Conservation (phyloP, 2,329 filamentous ascomycete genomes). For the Beauveria rudraprayagi region DNA sequence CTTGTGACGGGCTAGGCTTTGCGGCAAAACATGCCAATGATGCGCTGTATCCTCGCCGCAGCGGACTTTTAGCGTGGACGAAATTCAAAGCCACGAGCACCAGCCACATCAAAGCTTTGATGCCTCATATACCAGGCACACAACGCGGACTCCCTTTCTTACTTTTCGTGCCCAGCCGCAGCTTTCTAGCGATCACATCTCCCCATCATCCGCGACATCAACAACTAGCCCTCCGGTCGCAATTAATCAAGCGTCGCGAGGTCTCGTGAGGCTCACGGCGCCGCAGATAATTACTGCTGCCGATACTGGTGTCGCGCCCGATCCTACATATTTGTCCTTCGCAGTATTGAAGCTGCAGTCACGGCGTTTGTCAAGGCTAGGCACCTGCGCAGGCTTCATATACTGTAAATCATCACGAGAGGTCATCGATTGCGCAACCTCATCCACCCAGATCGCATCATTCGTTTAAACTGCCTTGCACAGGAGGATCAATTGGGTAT, state of each 20-base stretch:
- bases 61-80: too few relatives aligned
- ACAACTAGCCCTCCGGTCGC: slow-evolving; percentile 6
- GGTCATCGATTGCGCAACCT: background rate
- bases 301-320: background rate
- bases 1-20: too few relatives aligned
- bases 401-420: slow-evolving; percentile 5
- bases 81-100: background rate
- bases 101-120: background rate
- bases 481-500: slow-evolving; percentile 10
- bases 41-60: too few relatives aligned
- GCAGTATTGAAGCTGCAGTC: background rate
- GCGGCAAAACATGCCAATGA: background rate
- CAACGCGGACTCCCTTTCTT: slow-evolving; percentile 1
- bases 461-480: background rate
- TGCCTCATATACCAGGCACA: slow-evolving; percentile 4
- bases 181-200: slow-evolving; percentile 1
- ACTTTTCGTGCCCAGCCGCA: background rate
- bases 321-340: background rate
- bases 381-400: background rate
- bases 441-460: background rate
- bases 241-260: slow-evolving; percentile 8
- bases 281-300: background rate
- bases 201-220: slow-evolving; percentile 9
- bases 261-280: background rate
- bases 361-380: background rate